Evolutionary conservation across 495 filamentous ascomycete species (phyloP).

Genomic region (Clavariopsis aquatica): DNA sequence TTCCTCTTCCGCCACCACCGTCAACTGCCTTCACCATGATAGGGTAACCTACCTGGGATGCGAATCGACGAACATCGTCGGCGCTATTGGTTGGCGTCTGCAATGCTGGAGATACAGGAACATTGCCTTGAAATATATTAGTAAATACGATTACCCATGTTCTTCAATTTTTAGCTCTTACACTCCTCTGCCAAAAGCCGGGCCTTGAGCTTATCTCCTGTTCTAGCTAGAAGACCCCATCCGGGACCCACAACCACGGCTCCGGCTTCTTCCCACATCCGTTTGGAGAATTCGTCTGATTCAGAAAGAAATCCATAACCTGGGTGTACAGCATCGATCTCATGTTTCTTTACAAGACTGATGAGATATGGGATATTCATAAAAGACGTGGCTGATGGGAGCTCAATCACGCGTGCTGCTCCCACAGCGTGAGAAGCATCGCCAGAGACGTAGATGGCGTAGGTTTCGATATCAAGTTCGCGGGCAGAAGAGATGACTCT

Average conservation of each 20-base stretch:
- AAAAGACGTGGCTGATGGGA: slow-evolving; percentile 56
- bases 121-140: slow-evolving; percentile 37
- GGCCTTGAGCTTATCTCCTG: slow-evolving; percentile 61
- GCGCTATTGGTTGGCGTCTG: slow-evolving; percentile 47
- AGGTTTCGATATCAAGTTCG: slow-evolving; percentile 57
- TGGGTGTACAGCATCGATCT: slow-evolving; percentile 60
- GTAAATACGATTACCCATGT: background rate
- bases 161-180: slow-evolving; percentile 4
- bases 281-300: slow-evolving; percentile 54
- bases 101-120: slow-evolving; percentile 57
- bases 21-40: slow-evolving; percentile 57
- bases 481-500: slow-evolving; percentile 59
- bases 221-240: slow-evolving; percentile 52
- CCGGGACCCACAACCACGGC: slow-evolving; percentile 59
- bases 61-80: slow-evolving; percentile 50
- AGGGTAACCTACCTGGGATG: slow-evolving; percentile 51
- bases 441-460: slow-evolving; percentile 55
- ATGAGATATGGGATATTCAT: slow-evolving; percentile 54
- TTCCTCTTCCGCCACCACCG: slow-evolving; percentile 48
- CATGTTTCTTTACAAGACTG: slow-evolving; percentile 50
- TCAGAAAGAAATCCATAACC: slow-evolving; percentile 67
- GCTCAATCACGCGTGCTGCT: slow-evolving; percentile 49
- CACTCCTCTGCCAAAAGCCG: slow-evolving; percentile 56
- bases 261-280: slow-evolving; percentile 55
- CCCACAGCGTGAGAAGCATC: slow-evolving; percentile 56